Evolutionary conservation across 208 protist species (phyloP).

Genomic region (Trypanosoma lewisi): DNA sequence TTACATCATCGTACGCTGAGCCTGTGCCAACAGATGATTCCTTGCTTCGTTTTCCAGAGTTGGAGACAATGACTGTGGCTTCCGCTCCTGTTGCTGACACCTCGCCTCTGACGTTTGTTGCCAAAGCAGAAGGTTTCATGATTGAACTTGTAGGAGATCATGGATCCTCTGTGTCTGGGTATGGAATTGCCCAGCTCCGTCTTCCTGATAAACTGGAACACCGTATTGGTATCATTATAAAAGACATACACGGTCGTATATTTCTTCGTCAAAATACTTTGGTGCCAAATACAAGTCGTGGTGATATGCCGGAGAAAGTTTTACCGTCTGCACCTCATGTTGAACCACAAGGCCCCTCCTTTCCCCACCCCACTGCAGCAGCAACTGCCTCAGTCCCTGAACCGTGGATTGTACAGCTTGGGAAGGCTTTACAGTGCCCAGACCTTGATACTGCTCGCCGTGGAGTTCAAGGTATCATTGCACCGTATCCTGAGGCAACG

Average conservation of each 20-base stretch:
- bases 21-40: conserved; percentile 9
- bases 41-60: conserved; percentile 29
- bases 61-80: conserved; percentile 50
- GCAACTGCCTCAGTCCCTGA: conserved; percentile 15
- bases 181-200: conserved; percentile 36
- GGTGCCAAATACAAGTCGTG: conserved; percentile 43
- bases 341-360: neutral
- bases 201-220: conserved; percentile 49
- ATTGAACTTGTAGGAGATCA: conserved; percentile 61
- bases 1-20: conserved; percentile 7
- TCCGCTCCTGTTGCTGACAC: neutral
- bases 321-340: conserved; percentile 8
- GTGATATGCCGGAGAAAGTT: conserved; percentile 32
- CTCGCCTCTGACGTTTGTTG: conserved; percentile 37
- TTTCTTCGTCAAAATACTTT: conserved; percentile 54
- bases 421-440: conserved; percentile 37
- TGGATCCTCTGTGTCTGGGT: conserved; percentile 42
- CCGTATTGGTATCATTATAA: conserved; percentile 47
- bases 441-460: conserved; percentile 45
- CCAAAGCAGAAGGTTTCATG: conserved; percentile 36
- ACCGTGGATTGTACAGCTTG: conserved; percentile 57
- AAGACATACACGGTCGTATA: conserved; percentile 30
- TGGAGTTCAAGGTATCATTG: conserved; percentile 39
- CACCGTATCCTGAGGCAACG: conserved; percentile 36
- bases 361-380: neutral